Percentiles rank a stretch among this genome's conserved stretches.
Conservation (phyloP, 2,329 filamentous ascomycete species). For the Pestalotiopsis sp. region DNA sequence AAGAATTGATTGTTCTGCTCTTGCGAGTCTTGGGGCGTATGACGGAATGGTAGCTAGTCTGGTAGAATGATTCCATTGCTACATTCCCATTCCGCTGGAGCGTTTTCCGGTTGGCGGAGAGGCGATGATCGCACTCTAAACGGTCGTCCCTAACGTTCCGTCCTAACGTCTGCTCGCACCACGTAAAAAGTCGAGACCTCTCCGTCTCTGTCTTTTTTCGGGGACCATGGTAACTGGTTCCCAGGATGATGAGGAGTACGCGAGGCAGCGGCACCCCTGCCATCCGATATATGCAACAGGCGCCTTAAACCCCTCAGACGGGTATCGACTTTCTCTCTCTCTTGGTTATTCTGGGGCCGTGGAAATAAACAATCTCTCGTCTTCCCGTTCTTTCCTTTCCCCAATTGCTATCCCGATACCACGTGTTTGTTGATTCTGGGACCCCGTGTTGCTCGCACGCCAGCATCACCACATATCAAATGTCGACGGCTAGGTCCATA, state of each 20-base stretch:
- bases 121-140: constrained; percentile 6
- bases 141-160: background rate
- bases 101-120: background rate
- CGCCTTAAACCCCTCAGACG: constrained; percentile 4
- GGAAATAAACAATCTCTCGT: background rate
- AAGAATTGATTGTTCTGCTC: background rate
- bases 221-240: background rate
- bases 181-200: background rate
- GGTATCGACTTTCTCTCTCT: too few species aligned
- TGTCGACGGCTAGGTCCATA: constrained; percentile 7
- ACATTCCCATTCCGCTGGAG: background rate
- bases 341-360: background rate
- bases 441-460: background rate
- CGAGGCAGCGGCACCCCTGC: constrained; percentile 1
- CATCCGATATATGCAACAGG: background rate
- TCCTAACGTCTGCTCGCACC: background rate
- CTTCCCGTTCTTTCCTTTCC: background rate
- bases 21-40: too few species aligned
- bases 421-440: background rate
- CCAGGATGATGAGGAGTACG: background rate
- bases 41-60: too few species aligned
- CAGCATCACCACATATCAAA: background rate
- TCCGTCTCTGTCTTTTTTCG: background rate
- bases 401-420: background rate
- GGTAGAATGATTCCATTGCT: background rate